These are phyloP conservation scores for Ogataea salicorniae DNA, from an alignment of 805 yeast species.

Conservation along the genomic window DNA sequence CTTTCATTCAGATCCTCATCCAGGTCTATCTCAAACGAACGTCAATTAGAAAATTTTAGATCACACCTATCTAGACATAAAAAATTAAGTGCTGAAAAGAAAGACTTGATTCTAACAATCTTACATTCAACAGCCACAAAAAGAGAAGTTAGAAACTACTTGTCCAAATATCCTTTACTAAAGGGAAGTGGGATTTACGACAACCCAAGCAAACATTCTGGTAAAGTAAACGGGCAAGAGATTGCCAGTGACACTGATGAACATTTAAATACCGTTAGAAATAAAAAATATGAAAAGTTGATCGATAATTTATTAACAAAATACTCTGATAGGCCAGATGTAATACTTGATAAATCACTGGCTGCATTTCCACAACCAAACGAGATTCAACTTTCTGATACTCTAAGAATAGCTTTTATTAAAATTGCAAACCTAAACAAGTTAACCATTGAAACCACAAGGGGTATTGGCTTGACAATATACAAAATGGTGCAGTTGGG, in stretches of 20 bases:
- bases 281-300: constrained; percentile 33
- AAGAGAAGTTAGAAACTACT: constrained; percentile 80
- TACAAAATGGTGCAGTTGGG: constrained; percentile 58
- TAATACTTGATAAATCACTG: constrained; percentile 4
- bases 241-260: neutral
- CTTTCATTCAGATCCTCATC: neutral
- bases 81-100: constrained; percentile 41
- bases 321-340: constrained; percentile 10
- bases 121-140: constrained; percentile 89
- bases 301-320: constrained; percentile 23
- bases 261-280: constrained; percentile 14
- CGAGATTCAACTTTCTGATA: constrained; percentile 29
- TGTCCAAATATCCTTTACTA: constrained; percentile 60
- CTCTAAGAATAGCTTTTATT: constrained; percentile 52
- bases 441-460: constrained; percentile 30
- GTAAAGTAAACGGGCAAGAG: neutral
- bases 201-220: constrained; percentile 1
- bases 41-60: constrained; percentile 16
- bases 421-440: constrained; percentile 39
- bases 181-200: constrained; percentile 30
- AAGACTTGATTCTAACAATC: constrained; percentile 76
- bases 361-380: neutral
- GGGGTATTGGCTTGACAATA: constrained; percentile 53
- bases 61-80: constrained; percentile 25
- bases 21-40: constrained; percentile 1